These are phyloP conservation scores for Pichia norvegensis DNA, from an alignment of 1,139 yeast genomes.

Conservation along the genomic window DNA sequence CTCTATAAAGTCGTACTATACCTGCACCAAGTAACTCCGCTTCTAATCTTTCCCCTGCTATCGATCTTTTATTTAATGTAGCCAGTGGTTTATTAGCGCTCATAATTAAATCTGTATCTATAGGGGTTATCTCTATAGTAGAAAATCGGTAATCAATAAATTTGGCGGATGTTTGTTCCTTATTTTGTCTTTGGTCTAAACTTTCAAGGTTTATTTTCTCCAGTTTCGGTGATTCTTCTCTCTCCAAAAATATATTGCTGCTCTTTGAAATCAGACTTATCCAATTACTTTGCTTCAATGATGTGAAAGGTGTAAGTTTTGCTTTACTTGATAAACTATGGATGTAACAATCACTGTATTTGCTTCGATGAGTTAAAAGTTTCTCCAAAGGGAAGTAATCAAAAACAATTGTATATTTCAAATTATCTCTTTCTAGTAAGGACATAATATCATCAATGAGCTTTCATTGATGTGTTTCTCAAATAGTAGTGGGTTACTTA, in stretches of 20 bases:
- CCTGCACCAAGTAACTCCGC: conserved; percentile 66
- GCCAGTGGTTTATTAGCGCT: neutral
- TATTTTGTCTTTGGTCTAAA: neutral
- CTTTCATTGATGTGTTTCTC: neutral
- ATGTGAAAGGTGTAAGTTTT: conserved; percentile 9
- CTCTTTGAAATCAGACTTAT: conserved; percentile 3
- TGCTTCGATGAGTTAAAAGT: conserved; percentile 2
- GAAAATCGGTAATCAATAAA: conserved; percentile 29
- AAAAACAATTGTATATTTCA: conserved; percentile 10
- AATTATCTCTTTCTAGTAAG: neutral
- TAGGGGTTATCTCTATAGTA: conserved; percentile 26
- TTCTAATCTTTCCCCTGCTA: conserved; percentile 40
- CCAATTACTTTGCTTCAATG: conserved; percentile 2
- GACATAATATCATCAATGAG: neutral
- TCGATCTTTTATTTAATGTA: neutral
- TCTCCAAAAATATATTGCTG: conserved; percentile 5
- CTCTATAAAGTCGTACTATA: conserved; percentile 59
- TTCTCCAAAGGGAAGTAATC: conserved; percentile 7
- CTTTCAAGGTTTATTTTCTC: neutral
- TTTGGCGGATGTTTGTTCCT: neutral
- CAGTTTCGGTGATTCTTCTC: neutral
- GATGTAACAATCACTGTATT: neutral
- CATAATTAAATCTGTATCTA: conserved; percentile 19
- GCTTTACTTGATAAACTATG: conserved; percentile 10
- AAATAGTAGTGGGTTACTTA: too few relatives aligned